Conservation (phyloP, 2,329 filamentous ascomycete genomes). For the Eurotiales sp. region DNA sequence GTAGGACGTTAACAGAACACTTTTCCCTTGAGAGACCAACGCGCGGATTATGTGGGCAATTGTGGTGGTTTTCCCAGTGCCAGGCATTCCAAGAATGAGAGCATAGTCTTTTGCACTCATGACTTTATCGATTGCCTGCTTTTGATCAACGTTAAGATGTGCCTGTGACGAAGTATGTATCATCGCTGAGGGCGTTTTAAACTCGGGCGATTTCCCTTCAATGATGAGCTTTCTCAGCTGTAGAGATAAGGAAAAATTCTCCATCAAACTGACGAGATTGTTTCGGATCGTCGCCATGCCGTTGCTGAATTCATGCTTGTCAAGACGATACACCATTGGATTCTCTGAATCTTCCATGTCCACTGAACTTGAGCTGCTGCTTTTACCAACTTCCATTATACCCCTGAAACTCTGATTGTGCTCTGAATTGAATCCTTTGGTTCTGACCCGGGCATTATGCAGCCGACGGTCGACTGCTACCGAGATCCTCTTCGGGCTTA, state of each 20-base stretch:
- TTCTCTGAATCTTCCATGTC: constrained; percentile 41
- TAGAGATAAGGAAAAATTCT: constrained; percentile 64
- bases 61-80: constrained; percentile 96
- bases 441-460: constrained; percentile 76
- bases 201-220: constrained; percentile 68
- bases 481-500: constrained; percentile 70
- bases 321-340: constrained; percentile 70
- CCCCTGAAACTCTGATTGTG: constrained; percentile 83
- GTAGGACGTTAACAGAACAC: constrained; percentile 88
- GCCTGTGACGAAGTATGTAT: constrained; percentile 54
- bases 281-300: constrained; percentile 94
- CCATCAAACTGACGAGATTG: constrained; percentile 91
- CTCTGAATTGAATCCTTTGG: constrained; percentile 69
- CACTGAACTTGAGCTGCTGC: constrained; percentile 37
- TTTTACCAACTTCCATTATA: constrained; percentile 77
- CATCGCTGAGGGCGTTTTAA: constrained; percentile 63
- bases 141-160: constrained; percentile 82
- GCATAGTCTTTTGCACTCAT: constrained; percentile 95
- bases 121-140: constrained; percentile 82
- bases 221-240: constrained; percentile 77
- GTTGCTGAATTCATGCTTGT: constrained; percentile 98
- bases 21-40: constrained; percentile 83
- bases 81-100: constrained; percentile 96
- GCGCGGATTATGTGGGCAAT: constrained; percentile 96
- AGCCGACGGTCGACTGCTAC: constrained; percentile 87